Evolutionary conservation across 2,329 filamentous ascomycete genomes (phyloP).

Genomic region (Cladosporium halotolerans): DNA sequence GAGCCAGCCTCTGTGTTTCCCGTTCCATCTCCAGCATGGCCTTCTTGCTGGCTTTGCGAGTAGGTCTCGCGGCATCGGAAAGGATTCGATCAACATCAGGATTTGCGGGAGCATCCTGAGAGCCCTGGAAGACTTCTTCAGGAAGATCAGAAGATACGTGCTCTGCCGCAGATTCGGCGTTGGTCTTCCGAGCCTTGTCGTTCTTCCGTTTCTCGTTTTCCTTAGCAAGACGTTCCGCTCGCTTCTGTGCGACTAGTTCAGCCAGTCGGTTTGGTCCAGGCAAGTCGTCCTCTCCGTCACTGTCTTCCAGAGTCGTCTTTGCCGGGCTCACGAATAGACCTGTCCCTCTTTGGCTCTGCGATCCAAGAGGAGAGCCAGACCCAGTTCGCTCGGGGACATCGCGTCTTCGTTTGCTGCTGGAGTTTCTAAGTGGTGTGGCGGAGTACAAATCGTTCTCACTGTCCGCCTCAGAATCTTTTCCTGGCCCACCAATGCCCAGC

Average conservation of each 20-base stretch:
- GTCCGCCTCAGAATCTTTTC: neutral
- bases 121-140: slow-evolving; percentile 21
- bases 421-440: slow-evolving; percentile 21
- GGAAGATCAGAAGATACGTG: slow-evolving; percentile 23
- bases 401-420: slow-evolving; percentile 2
- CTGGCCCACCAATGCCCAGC: slow-evolving; percentile 13
- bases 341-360: slow-evolving; percentile 8
- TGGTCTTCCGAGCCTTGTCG: neutral
- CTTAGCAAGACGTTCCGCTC: slow-evolving; percentile 23
- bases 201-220: slow-evolving; percentile 16
- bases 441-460: slow-evolving; percentile 27
- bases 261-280: slow-evolving; percentile 23
- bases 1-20: slow-evolving; percentile 84
- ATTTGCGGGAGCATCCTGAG: slow-evolving; percentile 16
- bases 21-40: slow-evolving; percentile 90
- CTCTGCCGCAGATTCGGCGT: slow-evolving; percentile 2
- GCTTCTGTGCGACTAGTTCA: slow-evolving; percentile 27
- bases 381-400: slow-evolving; percentile 12
- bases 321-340: slow-evolving; percentile 29
- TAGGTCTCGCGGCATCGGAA: slow-evolving; percentile 51
- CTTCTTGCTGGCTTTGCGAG: slow-evolving; percentile 86
- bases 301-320: slow-evolving; percentile 16
- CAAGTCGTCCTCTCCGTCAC: slow-evolving; percentile 21
- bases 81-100: slow-evolving; percentile 27
- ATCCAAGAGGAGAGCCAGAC: slow-evolving; percentile 14